Percentiles rank a stretch among this genome's conserved stretches.
Conservation (phyloP, 1,284 basidiomycete genomes). For the Mycosarcoma maydis region DNA sequence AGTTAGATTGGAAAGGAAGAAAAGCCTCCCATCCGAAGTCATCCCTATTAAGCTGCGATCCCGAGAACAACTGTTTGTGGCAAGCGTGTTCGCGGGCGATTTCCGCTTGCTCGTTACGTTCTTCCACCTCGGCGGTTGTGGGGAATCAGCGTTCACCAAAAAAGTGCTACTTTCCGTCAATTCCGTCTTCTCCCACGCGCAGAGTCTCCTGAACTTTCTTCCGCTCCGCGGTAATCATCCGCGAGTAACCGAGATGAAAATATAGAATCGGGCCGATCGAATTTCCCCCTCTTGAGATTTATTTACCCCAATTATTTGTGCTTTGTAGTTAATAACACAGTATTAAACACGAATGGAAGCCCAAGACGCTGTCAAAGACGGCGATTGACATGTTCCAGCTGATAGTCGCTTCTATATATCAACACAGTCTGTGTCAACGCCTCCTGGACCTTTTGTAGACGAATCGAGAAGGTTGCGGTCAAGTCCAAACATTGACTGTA, state of each 20-base stretch:
- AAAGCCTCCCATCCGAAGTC: neutral
- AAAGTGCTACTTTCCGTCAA: slow-evolving; percentile 13
- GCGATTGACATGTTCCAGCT: slow-evolving; percentile 12
- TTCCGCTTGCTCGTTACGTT: slow-evolving; percentile 10
- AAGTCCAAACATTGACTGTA: neutral
- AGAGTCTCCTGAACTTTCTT: too few species aligned
- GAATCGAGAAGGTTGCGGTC: slow-evolving; percentile 1
- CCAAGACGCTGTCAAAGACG: slow-evolving; percentile 1
- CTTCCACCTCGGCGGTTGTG: slow-evolving; percentile 25
- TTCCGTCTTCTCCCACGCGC: too few species aligned
- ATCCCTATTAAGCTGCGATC: neutral
- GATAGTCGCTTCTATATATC: slow-evolving; percentile 1
- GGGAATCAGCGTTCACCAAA: slow-evolving; percentile 2
- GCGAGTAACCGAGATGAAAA: slow-evolving; percentile 19
- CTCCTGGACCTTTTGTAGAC: neutral
- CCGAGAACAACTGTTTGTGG: too few species aligned
- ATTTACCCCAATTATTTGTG: neutral
- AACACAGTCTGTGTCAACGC: too few species aligned
- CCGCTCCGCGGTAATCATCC: slow-evolving; percentile 32
- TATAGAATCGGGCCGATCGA: slow-evolving; percentile 9
- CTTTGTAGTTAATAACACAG: too few species aligned
- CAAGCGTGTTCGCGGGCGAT: slow-evolving; percentile 9
- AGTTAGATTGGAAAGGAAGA: neutral
- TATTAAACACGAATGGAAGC: too few species aligned
- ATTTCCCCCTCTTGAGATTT: neutral